Evolutionary conservation across 495 filamentous ascomycete genomes (phyloP).

Genomic region (Neurospora terricola): DNA sequence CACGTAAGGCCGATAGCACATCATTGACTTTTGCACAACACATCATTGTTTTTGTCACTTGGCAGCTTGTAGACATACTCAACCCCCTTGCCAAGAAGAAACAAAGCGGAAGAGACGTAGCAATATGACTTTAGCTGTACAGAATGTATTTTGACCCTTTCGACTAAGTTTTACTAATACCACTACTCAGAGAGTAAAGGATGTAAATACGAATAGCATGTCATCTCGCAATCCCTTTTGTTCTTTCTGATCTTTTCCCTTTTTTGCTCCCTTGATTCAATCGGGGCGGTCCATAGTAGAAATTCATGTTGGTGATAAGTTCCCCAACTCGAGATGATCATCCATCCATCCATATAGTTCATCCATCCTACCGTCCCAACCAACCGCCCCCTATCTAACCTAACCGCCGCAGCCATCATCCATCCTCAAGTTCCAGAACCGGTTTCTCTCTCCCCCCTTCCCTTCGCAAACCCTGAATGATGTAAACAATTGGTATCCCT

Average conservation of each 20-base stretch:
- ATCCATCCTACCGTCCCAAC: neutral
- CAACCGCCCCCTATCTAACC: neutral
- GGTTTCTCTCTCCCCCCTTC: neutral
- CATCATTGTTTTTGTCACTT: neutral
- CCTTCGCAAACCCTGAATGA: neutral
- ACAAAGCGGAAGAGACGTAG: neutral
- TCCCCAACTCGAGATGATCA: neutral
- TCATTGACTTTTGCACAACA: too few species aligned
- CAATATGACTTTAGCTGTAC: neutral
- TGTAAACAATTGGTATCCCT: neutral
- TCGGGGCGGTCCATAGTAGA: neutral
- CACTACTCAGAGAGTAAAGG: neutral
- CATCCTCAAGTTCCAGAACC: neutral
- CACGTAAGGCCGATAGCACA: neutral
- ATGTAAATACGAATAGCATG: neutral
- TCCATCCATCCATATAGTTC: neutral
- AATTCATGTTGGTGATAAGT: neutral
- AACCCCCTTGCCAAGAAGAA: neutral
- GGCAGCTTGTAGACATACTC: neutral
- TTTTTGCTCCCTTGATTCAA: neutral
- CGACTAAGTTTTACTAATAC: neutral
- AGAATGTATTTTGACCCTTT: neutral
- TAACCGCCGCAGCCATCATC: neutral
- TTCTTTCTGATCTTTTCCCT: neutral
- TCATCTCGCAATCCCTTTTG: neutral